phyloP scores from a whole-genome alignment of 139 green algal species.

The Picocystis salinarum region DNA sequence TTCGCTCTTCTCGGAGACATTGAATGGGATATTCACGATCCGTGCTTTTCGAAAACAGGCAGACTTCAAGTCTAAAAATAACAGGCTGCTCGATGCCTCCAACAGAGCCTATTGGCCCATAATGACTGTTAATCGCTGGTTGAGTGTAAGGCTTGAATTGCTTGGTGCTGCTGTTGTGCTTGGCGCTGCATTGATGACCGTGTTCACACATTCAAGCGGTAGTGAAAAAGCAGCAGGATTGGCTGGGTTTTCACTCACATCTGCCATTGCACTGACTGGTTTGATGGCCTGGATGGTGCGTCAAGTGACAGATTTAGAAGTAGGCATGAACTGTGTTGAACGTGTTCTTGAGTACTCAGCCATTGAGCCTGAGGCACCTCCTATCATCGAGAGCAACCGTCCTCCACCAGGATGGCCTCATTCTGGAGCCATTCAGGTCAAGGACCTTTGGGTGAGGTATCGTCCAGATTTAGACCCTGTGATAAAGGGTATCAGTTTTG shows the following conservation, averaged over 20 bases:
- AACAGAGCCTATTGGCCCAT: constrained; percentile 53
- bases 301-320: constrained; percentile 66
- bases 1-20: constrained; percentile 44
- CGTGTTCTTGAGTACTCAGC: constrained; percentile 19
- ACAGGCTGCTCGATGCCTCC: constrained; percentile 34
- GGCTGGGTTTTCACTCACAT: constrained; percentile 69
- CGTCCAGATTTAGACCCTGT: constrained; percentile 43
- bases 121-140: constrained; percentile 73
- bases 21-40: constrained; percentile 74
- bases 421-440: constrained; percentile 24
- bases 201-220: constrained; percentile 6
- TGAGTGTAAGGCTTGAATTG: constrained; percentile 74
- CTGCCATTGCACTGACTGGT: constrained; percentile 61
- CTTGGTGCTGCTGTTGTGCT: constrained; percentile 53
- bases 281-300: constrained; percentile 71
- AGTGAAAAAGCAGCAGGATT: too few relatives aligned
- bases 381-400: neutral
- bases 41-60: constrained; percentile 57
- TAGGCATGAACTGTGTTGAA: constrained; percentile 35
- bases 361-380: constrained; percentile 3
- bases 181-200: constrained; percentile 30
- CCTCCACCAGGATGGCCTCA: constrained; percentile 37
- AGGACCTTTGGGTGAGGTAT: constrained; percentile 55
- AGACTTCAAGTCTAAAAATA: constrained; percentile 20
- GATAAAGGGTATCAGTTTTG: constrained; percentile 51